Conservation (phyloP, 768 basidiomycete genomes). For the Ramaria rubella region DNA sequence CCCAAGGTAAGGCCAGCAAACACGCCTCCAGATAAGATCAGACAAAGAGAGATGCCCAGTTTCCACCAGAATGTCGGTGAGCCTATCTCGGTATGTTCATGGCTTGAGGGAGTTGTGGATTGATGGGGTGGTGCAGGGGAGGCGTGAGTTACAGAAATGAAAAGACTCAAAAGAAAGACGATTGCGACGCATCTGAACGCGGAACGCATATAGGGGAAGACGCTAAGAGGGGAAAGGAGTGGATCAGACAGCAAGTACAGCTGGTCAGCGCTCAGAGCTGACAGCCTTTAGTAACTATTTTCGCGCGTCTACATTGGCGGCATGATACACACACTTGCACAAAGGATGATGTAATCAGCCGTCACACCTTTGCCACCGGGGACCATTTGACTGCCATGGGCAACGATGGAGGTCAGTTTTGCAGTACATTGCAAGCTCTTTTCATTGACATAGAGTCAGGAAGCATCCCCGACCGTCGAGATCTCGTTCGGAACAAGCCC, state of each 20-base stretch:
- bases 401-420: conserved; percentile 57
- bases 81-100: conserved; percentile 22
- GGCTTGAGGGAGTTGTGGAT: background rate
- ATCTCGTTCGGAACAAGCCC: conserved; percentile 64
- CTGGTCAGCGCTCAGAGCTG: too few relatives aligned
- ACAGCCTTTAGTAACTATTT: too few relatives aligned
- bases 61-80: conserved; percentile 73
- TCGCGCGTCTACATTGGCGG: too few relatives aligned
- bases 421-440: too few relatives aligned
- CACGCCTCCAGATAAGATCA: conserved; percentile 83
- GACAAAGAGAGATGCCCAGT: conserved; percentile 51
- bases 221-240: background rate
- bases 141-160: background rate
- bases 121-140: background rate
- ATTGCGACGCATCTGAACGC: background rate
- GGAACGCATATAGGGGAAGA: background rate
- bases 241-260: background rate
- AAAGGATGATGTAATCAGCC: background rate
- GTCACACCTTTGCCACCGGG: background rate
- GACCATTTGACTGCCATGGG: conserved; percentile 45
- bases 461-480: conserved; percentile 79
- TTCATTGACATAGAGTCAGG: conserved; percentile 27
- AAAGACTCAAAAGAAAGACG: background rate
- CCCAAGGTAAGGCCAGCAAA: conserved; percentile 92
- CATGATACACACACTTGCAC: too few relatives aligned